phyloP scores from a whole-genome alignment of 192 early-diverging fungal species.

The Chytriomyces confervae region DNA sequence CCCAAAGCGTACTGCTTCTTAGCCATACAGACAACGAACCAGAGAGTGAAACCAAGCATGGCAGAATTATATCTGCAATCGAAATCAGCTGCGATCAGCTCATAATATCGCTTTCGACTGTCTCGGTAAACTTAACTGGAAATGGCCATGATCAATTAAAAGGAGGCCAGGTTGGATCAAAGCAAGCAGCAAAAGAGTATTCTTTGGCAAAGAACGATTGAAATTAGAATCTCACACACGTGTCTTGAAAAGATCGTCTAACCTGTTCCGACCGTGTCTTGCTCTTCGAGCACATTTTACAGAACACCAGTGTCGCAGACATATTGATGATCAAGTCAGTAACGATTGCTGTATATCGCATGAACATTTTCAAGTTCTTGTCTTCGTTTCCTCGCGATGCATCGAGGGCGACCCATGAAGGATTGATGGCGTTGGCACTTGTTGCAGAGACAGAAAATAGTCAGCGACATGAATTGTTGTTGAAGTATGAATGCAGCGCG shows the following conservation, averaged over 20 bases:
- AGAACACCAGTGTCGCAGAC: constrained; percentile 75
- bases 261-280: constrained; percentile 11
- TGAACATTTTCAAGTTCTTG: constrained; percentile 79
- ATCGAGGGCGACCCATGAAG: constrained; percentile 84
- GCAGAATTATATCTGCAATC: constrained; percentile 83
- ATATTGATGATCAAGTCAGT: constrained; percentile 80
- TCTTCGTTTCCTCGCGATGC: constrained; percentile 85
- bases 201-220: neutral
- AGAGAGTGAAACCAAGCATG: constrained; percentile 92
- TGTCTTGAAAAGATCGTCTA: neutral
- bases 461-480: neutral
- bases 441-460: neutral
- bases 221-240: neutral
- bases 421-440: constrained; percentile 78
- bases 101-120: neutral
- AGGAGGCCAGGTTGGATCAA: constrained; percentile 85
- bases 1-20: constrained; percentile 70
- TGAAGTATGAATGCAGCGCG: constrained; percentile 13
- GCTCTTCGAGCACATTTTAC: constrained; percentile 25
- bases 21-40: constrained; percentile 73
- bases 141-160: constrained; percentile 97
- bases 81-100: neutral
- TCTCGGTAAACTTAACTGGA: constrained; percentile 65
- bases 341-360: constrained; percentile 80
- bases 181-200: constrained; percentile 61